A percentile compares a stretch with the other conserved stretches of the same genome.
phyloP scores from a whole-genome alignment of 2,329 filamentous ascomycete genomes.

The Pochonia chlamydosporia region DNA sequence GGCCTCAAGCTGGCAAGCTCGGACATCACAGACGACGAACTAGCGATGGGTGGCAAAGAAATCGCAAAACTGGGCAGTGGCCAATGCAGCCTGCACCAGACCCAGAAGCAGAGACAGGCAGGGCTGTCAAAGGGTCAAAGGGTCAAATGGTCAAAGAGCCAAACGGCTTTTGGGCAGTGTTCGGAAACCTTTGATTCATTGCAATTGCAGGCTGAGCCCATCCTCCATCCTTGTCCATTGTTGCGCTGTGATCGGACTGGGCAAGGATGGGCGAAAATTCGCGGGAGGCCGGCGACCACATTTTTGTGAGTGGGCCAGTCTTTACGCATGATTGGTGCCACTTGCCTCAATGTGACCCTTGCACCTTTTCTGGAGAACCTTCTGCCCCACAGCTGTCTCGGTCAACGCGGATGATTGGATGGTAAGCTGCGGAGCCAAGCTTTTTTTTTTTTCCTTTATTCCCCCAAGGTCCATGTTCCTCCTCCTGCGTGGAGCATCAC shows the following conservation, averaged over 20 bases:
- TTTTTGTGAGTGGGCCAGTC: neutral
- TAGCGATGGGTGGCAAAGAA: too few species aligned
- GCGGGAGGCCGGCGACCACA: neutral
- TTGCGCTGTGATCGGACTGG: neutral
- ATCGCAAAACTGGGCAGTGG: too few species aligned
- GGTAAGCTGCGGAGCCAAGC: neutral
- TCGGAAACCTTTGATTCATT: too few species aligned
- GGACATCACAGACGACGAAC: too few species aligned
- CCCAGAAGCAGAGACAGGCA: too few species aligned
- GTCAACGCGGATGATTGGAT: neutral
- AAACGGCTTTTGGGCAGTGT: too few species aligned
- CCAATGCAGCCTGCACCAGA: too few species aligned
- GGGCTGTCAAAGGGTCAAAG: too few species aligned
- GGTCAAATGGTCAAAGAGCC: too few species aligned
- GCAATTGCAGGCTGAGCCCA: too few species aligned
- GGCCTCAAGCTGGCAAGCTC: too few species aligned
- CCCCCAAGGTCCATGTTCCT: neutral
- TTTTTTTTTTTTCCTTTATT: too few species aligned
- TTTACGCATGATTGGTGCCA: neutral
- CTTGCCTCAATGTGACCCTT: constrained; percentile 3
- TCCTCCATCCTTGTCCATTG: neutral
- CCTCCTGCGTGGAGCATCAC: neutral
- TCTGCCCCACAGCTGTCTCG: neutral
- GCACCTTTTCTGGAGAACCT: neutral
- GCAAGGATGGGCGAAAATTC: neutral